These are phyloP conservation scores for Sphaerulina populicola DNA, from an alignment of 2,329 filamentous ascomycete genomes.

Conservation along the genomic window DNA sequence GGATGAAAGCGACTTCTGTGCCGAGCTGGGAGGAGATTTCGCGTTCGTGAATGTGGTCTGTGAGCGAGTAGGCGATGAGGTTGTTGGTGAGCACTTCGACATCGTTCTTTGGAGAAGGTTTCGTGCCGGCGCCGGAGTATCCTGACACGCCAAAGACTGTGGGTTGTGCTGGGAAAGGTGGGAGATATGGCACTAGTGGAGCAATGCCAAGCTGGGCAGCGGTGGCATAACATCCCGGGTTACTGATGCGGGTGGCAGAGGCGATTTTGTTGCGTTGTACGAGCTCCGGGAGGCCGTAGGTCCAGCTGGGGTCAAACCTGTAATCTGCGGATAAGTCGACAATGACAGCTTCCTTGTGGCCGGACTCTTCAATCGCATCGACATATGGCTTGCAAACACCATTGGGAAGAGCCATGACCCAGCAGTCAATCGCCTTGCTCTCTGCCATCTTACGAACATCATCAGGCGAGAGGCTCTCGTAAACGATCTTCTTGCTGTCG, in stretches of 20 bases:
- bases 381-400: conserved; percentile 90
- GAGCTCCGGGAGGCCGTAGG: conserved; percentile 83
- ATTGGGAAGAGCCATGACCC: conserved; percentile 96
- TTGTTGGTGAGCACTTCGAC: conserved; percentile 74
- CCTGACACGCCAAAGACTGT: conserved; percentile 85
- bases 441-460: conserved; percentile 79
- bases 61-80: conserved; percentile 82
- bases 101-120: conserved; percentile 90
- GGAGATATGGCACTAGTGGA: conserved; percentile 69
- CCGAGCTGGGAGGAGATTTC: conserved; percentile 78
- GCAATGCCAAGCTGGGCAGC: conserved; percentile 84
- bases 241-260: conserved; percentile 71
- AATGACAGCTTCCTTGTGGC: conserved; percentile 61
- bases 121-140: conserved; percentile 91
- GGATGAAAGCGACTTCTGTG: conserved; percentile 70
- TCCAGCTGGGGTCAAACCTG: conserved; percentile 77
- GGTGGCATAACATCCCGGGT: conserved; percentile 93
- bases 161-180: conserved; percentile 54
- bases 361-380: conserved; percentile 70
- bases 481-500: conserved; percentile 80
- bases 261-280: conserved; percentile 68
- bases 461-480: conserved; percentile 81
- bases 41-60: conserved; percentile 88
- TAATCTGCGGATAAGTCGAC: conserved; percentile 96
- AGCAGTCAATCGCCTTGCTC: conserved; percentile 80